Evolutionary conservation across 352 stramenopile genomes (phyloP), one percentile per base, ranked within the genome.

Genomic region (Phytophthora cactorum): DNA sequence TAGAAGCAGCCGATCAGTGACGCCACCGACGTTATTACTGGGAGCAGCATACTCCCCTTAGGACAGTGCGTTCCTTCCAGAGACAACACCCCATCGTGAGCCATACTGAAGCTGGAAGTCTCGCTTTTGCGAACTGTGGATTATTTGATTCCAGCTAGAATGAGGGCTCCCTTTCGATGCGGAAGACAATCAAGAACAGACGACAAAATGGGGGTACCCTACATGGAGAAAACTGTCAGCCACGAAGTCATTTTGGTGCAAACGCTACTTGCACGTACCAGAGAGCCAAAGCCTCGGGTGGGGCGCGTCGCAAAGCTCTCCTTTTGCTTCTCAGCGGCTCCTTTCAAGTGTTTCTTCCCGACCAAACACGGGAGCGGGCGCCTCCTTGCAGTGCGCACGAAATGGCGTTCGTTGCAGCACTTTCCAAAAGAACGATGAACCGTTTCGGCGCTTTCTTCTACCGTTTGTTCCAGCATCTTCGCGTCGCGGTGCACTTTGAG

Each of bases 1-100:
- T 95, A 95, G 51, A 92, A 76, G 38, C 84, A 95, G 7, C 86
- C 86, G 52, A 90, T 59, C 12, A 95, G 67, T 22, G 86, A 95
- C 9, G 83, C 69, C 5, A 86, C 41, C 1, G 86, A 95, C 4
- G 89, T 87, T 25, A 90, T 63, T 5, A 92, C 61, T 0, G 84
- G 84, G 2, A 95, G 74, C 38, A 89, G 64, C 52, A 62, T 78
- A 59, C 75, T 90, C 10, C 59, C 66, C 5, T 67, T 63, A 0
- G 77, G 80, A 55, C 84, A 92, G 47, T 83, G 67, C 0, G 58
- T 66, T 53, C 57, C 59, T 49, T 64, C 52, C 1, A 49, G 36
- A 8, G 63, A 54, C 10, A 56, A 52, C 27, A 64, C 8, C 7
- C 38, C 52, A 9, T 51, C 34, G 12, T 63, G 38, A 6, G 49